A percentile compares a stretch with the other conserved stretches of the same genome.
These are phyloP conservation scores for Leccinum arenicola DNA, from an alignment of 768 basidiomycete species.

Conservation along the genomic window DNA sequence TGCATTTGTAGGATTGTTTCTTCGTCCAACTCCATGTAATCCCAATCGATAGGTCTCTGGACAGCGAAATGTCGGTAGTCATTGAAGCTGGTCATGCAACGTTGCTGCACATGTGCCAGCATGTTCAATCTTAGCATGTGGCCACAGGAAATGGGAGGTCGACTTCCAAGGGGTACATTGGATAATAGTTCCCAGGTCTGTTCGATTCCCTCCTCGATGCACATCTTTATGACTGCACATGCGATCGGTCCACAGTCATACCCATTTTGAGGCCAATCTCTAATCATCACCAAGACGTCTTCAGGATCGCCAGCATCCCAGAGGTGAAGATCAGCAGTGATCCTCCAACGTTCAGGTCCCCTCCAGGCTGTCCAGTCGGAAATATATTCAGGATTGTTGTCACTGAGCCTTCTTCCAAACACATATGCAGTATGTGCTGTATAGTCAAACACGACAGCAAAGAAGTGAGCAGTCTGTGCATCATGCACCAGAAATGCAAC, in stretches of 20 bases:
- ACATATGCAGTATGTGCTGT: neutral
- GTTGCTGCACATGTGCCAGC: neutral
- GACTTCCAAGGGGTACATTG: neutral
- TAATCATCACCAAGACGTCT: neutral
- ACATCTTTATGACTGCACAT: neutral
- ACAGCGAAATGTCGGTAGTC: neutral
- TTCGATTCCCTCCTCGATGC: neutral
- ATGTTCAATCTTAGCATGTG: neutral
- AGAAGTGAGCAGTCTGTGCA: neutral
- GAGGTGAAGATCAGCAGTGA: neutral
- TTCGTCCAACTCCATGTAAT: neutral
- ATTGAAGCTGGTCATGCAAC: neutral
- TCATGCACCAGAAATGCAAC: neutral
- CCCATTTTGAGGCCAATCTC: slow-evolving; percentile 8
- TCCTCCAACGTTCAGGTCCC: neutral
- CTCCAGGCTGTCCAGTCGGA: neutral
- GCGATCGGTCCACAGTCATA: slow-evolving; percentile 7
- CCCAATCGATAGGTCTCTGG: neutral
- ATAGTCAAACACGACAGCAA: slow-evolving; percentile 1
- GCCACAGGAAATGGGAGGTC: neutral
- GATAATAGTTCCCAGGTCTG: neutral
- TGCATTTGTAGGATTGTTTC: neutral
- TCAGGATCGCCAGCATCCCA: neutral
- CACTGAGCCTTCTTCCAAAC: neutral
- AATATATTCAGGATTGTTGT: neutral